Base-by-base conservation (phyloP, 306 rosid genomes). In the Mimosa pudica region DNA sequence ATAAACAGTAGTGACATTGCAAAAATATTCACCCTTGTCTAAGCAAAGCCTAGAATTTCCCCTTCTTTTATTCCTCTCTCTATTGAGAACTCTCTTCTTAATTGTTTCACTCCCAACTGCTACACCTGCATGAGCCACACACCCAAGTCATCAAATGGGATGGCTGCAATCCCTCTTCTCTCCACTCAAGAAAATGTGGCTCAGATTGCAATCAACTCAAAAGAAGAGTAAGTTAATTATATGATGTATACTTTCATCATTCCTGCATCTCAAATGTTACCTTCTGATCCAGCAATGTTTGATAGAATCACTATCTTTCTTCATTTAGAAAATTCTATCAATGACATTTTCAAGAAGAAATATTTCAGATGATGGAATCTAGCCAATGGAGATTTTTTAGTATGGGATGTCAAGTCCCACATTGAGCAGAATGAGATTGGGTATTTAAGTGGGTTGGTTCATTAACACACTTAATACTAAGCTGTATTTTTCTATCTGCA, bases 81-180 rank as follows among this genome's bases (percentile, higher is more conserved):
- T 54, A 61, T 17, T 8, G 3, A 11, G 7, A 20, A 17, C 61
- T 6, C 61, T 55, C 38, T 58, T 54, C 71, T 82, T 63, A 60
- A 60, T 77, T 78, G 68, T 82, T 52, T 57, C 18, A 55, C 70
- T 73, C 41, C 76, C 72, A 65, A 30, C 51, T 82, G 72, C 45
- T 41, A 13, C 64, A 35, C 44, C 73, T 74, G 72, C 83, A 69
- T 69, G 83, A 83, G 78, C 81, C 80, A 60, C 74, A 60, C 74
- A 78, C 80, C 80, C 86, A 74, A 76, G 68, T 74, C 78, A 70
- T 68, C 83, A 83, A 83, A 83, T 83, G 86, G 91, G 98, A 84
- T 91, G 94, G 93, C 92, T 93, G 44, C 97, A 88, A 73, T 91
- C 98, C 85, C 87, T 93, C 85, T 44, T 93, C 91, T 91, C 90